Base-by-base conservation (phyloP, 495 filamentous ascomycete species). In the Copromyces sp. region DNA sequence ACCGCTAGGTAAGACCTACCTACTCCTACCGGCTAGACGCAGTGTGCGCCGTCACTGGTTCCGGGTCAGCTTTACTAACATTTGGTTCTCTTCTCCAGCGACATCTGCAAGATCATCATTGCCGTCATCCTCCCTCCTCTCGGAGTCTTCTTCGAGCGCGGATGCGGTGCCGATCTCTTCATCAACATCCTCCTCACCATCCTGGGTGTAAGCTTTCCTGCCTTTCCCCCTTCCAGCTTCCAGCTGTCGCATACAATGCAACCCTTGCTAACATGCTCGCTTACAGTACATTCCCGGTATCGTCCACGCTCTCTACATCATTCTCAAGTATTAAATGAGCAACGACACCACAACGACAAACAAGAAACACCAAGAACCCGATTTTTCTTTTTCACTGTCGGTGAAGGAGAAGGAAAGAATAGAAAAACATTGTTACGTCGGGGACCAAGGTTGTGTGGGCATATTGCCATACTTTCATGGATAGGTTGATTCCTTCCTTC, bases 131-230 rank as follows among this genome's bases (percentile, higher is more conserved):
- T 95, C 73, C 94, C 94, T 44, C 94, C 94, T 80, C 87, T 96
- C 45, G 93, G 94, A 80, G 94, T 95, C 78, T 94, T 95, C 87
- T 89, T 94, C 73, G 92, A 96, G 85, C 88, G 90, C 69, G 94
- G 94, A 78, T 97, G 94, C 84, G 91, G 91, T 78, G 87, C 90
- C 70, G 93, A 97, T 81, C 82, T 98, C 72, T 83, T 93, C 76
- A 94, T 98, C 89, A 98, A 97, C 86, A 93, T 98, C 85, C 87
- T 90, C 75, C 86, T 97, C 78, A 97, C 94, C 59, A 87, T 94
- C 77, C 87, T 97, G 77, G 91, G 91, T 72, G 79, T 94, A 89
- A 78, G 87, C 90, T 39, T 61, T 42, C 44, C 59, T 40, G 14
- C 44, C 11, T 17, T 12, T 16, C n/a, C 20, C 12, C 24, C 4